A percentile compares a stretch with the other conserved stretches of the same genome.
Conservation (phyloP, 1,284 basidiomycete genomes). For the Pseudozyma hubeiensis region DNA sequence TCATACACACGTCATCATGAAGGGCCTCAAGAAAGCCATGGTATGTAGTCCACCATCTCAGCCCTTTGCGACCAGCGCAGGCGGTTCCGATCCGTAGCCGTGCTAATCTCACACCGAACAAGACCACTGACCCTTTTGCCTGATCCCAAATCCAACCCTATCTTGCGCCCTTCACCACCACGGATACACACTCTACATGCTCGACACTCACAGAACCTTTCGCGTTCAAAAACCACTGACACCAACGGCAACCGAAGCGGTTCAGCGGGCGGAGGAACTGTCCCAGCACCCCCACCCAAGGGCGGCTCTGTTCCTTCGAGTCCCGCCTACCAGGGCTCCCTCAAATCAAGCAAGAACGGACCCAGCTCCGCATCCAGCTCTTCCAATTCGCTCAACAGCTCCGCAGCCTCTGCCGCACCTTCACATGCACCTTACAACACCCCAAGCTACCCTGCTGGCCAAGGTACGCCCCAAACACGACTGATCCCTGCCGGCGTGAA, state of each 20-base stretch:
- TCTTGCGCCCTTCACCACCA: not conserved
- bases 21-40: conserved; percentile 69
- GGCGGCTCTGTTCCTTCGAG: conserved; percentile 55
- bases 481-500: conserved; percentile 19
- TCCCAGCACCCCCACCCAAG: conserved; percentile 59
- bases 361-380: conserved; percentile 55
- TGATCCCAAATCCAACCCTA: no score
- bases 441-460: conserved; percentile 29
- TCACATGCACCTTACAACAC: conserved; percentile 27
- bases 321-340: conserved; percentile 55
- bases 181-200: not conserved
- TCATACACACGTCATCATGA: conserved; percentile 51
- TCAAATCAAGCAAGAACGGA: conserved; percentile 46
- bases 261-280: conserved; percentile 47
- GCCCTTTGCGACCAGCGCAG: no score
- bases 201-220: conserved; percentile 56
- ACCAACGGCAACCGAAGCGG: conserved; percentile 55
- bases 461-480: conserved; percentile 50
- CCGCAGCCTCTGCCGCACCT: conserved; percentile 24
- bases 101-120: not conserved
- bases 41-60: conserved; percentile 42
- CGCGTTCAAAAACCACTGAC: conserved; percentile 61
- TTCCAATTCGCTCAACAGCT: conserved; percentile 43
- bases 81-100: not conserved
- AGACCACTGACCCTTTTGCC: not conserved